Percentiles rank a stretch among this genome's conserved stretches.
phyloP scores from a whole-genome alignment of 2,329 filamentous ascomycete species.

The Thielaviopsis punctulata region DNA sequence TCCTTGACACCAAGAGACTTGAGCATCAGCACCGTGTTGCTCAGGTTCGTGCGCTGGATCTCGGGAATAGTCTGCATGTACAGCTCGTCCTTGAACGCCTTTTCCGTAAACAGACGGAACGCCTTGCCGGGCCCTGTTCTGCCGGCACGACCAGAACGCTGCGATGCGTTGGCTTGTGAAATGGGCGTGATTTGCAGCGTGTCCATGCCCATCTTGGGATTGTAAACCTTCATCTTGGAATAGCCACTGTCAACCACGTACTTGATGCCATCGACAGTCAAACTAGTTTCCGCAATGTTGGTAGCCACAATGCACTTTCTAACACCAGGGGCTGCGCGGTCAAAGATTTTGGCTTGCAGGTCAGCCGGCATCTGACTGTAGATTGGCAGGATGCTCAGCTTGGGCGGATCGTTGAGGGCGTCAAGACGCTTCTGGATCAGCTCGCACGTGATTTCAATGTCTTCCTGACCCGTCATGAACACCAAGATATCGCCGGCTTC shows the following conservation, averaged over 20 bases:
- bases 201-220: conserved; percentile 98
- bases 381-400: conserved; percentile 86
- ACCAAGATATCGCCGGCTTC: conserved; percentile 85
- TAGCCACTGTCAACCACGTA: conserved; percentile 95
- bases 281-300: conserved; percentile 93
- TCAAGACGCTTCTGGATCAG: conserved; percentile 74
- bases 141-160: conserved; percentile 83
- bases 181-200: conserved; percentile 95
- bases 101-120: conserved; percentile 84
- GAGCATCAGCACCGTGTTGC: conserved; percentile 83
- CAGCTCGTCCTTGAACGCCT: conserved; percentile 87
- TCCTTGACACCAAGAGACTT: conserved; percentile 93
- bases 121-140: conserved; percentile 91
- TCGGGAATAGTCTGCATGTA: conserved; percentile 96
- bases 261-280: conserved; percentile 98
- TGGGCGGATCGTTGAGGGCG: conserved; percentile 82
- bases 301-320: conserved; percentile 96
- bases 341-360: conserved; percentile 93
- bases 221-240: conserved; percentile 96
- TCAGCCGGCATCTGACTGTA: conserved; percentile 99
- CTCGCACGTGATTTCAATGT: conserved; percentile 94
- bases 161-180: conserved; percentile 87
- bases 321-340: conserved; percentile 73
- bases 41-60: conserved; percentile 89
- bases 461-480: conserved; percentile 98